phyloP scores from a whole-genome alignment of 164 flowering plant species.

The Cinnamomum micranthum region DNA sequence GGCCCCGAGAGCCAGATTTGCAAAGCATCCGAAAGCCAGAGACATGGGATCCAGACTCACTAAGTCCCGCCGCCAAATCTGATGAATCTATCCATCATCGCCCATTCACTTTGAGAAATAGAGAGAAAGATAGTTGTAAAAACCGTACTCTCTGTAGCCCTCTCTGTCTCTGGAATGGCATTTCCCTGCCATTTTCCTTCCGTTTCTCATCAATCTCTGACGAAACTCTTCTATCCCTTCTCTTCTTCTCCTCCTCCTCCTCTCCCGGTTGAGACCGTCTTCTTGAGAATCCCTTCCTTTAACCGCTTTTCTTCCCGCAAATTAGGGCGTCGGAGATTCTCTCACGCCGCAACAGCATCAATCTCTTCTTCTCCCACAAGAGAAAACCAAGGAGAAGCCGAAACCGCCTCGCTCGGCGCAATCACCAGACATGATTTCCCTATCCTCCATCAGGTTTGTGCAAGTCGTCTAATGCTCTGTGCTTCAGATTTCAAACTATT shows the following conservation, averaged over 20 bases:
- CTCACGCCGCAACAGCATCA: conserved; percentile 11
- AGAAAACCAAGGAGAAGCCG: conserved; percentile 2
- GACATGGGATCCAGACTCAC: no score
- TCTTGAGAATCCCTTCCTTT: neutral
- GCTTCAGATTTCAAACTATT: no score
- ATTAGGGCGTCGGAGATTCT: conserved; percentile 7
- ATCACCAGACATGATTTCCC: conserved; percentile 75
- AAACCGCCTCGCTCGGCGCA: conserved; percentile 62
- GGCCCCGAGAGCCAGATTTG: no score
- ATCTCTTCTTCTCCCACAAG: conserved; percentile 4
- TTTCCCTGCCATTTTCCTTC: neutral
- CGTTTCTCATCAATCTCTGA: neutral
- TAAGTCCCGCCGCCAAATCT: no score
- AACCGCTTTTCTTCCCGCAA: conserved; percentile 4
- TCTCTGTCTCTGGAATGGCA: neutral
- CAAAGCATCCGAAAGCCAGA: no score
- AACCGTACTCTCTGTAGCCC: no score
- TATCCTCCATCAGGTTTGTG: conserved; percentile 79
- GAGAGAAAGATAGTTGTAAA: neutral
- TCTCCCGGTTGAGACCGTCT: neutral
- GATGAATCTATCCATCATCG: no score
- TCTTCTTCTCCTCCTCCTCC: neutral
- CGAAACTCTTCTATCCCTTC: conserved; percentile 1
- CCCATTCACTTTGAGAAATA: no score
- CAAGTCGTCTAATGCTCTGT: no score